Base-by-base conservation (phyloP, 2,329 filamentous ascomycete species). In the Drechslera avenae region DNA sequence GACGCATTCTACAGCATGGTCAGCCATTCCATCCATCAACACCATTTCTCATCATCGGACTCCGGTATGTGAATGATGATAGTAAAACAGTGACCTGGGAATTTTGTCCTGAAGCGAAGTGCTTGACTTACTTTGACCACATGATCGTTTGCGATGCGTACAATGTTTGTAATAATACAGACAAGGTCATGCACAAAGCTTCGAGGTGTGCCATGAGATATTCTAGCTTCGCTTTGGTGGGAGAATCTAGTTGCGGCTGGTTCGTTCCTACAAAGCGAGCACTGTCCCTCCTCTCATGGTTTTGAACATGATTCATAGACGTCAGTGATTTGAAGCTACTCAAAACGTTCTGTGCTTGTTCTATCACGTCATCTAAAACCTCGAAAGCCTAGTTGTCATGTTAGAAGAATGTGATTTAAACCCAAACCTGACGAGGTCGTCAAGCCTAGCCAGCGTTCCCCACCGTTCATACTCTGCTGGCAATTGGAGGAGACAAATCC, bases 121-220 rank as follows among this genome's bases (percentile, higher is more conserved):
- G 12, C 23, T 37, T 23, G 26, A 46, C 69, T 60, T 63, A 75
- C 73, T 63, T 71, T 33, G 72, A 66, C 70, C 71, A 74, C 45
- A 68, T 68, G 16, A 73, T 69, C 30, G 68, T 69, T 47, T 74
- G 71, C 10, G 69, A 72, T 18, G 72, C 70, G 39, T 74, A 67
- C 13, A 75, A 50, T 8, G 70, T 69, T 35, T 76, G 73, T 5
- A 72, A 53, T 46, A 75, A 60, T n/a, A 75, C 72, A 17, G 69
- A 67, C 3, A 75, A 45, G 9, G 72, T 75, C 16, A 67, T 58
- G 19, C 62, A 66, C 35, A 76, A 42, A 2, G 67, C 61, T 34
- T 73, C 68, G 5, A 75, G 60, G 51, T 75, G 72, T 34, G 63
- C 60, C 14, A 62, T 51, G 10, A 74, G 64, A 51, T 74, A 75